Evolutionary conservation across 345 rosid species (phyloP), one percentile per base, ranked within the genome.

Genomic region (Syzygium aqueum): DNA sequence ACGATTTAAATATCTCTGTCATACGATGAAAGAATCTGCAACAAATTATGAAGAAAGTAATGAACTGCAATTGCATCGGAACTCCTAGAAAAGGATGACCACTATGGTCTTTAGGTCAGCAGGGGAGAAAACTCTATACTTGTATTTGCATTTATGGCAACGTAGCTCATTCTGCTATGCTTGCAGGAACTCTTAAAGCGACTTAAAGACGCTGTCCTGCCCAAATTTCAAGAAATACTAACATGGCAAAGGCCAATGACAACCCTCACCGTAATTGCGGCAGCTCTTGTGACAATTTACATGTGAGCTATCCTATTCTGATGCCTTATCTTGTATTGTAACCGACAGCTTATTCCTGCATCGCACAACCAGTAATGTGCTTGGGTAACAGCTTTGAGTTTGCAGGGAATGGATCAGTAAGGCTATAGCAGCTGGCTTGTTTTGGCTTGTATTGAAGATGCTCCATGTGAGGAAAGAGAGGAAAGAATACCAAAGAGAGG

Each of bases 371-470:
- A 17, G 63, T 51, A 17, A 84, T 52, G 40, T 88, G 46, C 40
- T 37, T 65, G 33, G 87, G 77, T 40, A 73, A 73, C 49, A 73
- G 27, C 82, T 73, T 73, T 19, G 49, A 37, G 27, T 65, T 78
- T 84, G 85, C 54, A 94, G 99, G 92, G 98, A 96, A 87, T 97
- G 99, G 98, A 61, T 92, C 77, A 96, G 96, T 56, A 92, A 92
- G 91, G 96, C 95, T 53, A 88, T 94, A 86, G 93, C 97, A 11
- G 92, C 91, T 86, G 87, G 89, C 85, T 88, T 95, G 86, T 78
- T 95, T 56, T 88, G 91, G 94, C 17, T 89, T 15, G 94, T 92
- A 16, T 90, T 67, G 25, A 92, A 91, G 91, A 97, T 97, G 96
- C 86, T 90, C 86, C 92, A 61, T 23, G 90, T 93, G 52, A 95